A percentile compares a stretch with the other conserved stretches of the same genome.
These are phyloP conservation scores for Buxus sempervirens DNA, from an alignment of 164 flowering plant genomes.

Conservation along the genomic window DNA sequence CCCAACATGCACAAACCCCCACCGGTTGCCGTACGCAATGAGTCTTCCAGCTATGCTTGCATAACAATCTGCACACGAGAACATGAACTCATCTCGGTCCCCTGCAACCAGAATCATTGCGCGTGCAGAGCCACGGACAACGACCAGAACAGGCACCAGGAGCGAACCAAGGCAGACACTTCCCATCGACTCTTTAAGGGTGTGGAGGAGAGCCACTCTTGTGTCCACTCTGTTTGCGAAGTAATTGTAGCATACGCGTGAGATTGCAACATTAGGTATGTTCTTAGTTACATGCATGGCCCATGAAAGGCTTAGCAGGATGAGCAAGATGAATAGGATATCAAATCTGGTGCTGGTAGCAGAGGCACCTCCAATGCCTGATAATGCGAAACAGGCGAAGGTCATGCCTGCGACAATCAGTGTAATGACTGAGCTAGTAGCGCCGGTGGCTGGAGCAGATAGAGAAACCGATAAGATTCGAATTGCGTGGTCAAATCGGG, in stretches of 20 bases:
- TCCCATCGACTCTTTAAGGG: slow-evolving; percentile 27
- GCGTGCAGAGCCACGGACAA: slow-evolving; percentile 42
- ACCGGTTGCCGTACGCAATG: slow-evolving; percentile 40
- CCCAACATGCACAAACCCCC: slow-evolving; percentile 75
- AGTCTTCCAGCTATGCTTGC: slow-evolving; percentile 36
- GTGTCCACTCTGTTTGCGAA: slow-evolving; percentile 27
- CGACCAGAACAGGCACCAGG: slow-evolving; percentile 37
- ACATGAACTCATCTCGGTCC: slow-evolving; percentile 64
- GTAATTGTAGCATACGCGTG: slow-evolving; percentile 31
- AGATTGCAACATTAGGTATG: slow-evolving; percentile 29
- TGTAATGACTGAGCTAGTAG: slow-evolving; percentile 6
- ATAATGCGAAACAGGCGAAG: slow-evolving; percentile 30
- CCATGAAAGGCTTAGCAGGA: slow-evolving; percentile 49
- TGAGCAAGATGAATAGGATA: slow-evolving; percentile 31
- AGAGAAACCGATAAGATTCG: slow-evolving; percentile 28
- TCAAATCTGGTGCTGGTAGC: slow-evolving; percentile 17
- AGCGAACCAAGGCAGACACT: slow-evolving; percentile 46
- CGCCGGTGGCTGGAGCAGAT: slow-evolving; percentile 19
- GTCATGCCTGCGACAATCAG: slow-evolving; percentile 18
- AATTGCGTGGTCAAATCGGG: slow-evolving; percentile 29
- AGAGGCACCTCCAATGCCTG: slow-evolving; percentile 53
- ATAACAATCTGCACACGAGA: slow-evolving; percentile 60
- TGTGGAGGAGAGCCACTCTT: slow-evolving; percentile 18
- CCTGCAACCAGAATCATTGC: slow-evolving; percentile 39
- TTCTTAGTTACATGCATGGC: slow-evolving; percentile 48